Conservation (phyloP, 2,329 filamentous ascomycete genomes). For the Alternaria consortialis region DNA sequence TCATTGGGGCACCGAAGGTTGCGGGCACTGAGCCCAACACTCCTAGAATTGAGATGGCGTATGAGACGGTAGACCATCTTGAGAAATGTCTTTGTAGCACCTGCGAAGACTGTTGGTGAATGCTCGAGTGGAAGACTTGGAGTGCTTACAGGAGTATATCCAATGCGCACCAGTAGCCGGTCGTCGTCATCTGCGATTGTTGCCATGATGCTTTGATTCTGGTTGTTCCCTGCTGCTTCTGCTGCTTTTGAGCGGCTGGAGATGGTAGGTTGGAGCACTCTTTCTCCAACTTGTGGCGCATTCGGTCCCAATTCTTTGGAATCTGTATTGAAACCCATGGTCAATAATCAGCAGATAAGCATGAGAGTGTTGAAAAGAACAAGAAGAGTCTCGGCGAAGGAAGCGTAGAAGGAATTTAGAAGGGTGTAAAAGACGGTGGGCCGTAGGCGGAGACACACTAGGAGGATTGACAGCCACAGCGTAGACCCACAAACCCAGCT, state of each 20-base stretch:
- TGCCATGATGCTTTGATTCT: conserved; percentile 51
- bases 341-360: conserved; percentile 30
- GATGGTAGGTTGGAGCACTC: conserved; percentile 26
- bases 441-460: conserved; percentile 35
- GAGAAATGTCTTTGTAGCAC: conserved; percentile 70
- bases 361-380: conserved; percentile 26
- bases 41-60: conserved; percentile 71
- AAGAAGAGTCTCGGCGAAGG: conserved; percentile 9
- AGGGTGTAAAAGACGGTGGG: conserved; percentile 42
- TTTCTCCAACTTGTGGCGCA: conserved; percentile 16
- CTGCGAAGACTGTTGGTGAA: conserved; percentile 50
- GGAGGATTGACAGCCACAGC: conserved; percentile 39
- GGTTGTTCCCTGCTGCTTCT: conserved; percentile 26
- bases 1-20: conserved; percentile 67
- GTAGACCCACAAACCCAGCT: conserved; percentile 35
- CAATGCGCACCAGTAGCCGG: conserved; percentile 67
- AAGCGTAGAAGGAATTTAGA: conserved; percentile 31
- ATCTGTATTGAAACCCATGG: conserved; percentile 43
- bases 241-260: conserved; percentile 39
- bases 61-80: conserved; percentile 72
- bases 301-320: conserved; percentile 26
- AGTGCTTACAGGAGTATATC: conserved; percentile 66
- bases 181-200: conserved; percentile 68
- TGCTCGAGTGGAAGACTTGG: neutral
- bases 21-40: conserved; percentile 72